These are phyloP conservation scores for Naganishia sp. DNA, from an alignment of 1,284 basidiomycete genomes.

Conservation along the genomic window DNA sequence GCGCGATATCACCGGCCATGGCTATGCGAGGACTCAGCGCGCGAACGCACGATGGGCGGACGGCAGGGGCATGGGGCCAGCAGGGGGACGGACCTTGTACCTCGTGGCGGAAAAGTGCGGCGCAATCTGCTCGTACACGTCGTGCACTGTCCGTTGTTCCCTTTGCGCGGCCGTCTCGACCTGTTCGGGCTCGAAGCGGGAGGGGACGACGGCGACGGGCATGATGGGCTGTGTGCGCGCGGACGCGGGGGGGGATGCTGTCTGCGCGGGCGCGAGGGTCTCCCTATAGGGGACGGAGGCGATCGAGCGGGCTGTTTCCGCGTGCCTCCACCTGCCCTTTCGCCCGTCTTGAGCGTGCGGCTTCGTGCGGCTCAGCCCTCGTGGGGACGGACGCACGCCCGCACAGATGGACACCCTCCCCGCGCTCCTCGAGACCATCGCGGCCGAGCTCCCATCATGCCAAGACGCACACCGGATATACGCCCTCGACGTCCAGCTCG, in stretches of 20 bases:
- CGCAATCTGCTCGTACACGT: conserved; percentile 87
- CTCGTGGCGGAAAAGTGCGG: conserved; percentile 88
- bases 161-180: conserved; percentile 27
- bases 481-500: neutral
- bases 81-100: conserved; percentile 69
- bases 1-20: conserved; percentile 87
- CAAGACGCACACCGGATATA: conserved; percentile 4
- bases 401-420: neutral
- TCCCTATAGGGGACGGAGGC: neutral
- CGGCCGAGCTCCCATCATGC: neutral
- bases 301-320: neutral
- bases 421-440: neutral
- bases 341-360: conserved; percentile 1
- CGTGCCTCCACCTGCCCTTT: neutral
- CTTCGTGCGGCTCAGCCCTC: neutral
- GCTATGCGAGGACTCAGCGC: conserved; percentile 56
- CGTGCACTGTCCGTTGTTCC: conserved; percentile 62
- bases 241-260: neutral
- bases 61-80: conserved; percentile 6
- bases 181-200: conserved; percentile 23
- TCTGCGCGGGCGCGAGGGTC: neutral
- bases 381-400: neutral
- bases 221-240: neutral
- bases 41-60: neutral
- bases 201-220: conserved; percentile 27